phyloP scores from a whole-genome alignment of 768 basidiomycete genomes.

The Lentinula detonsa region DNA sequence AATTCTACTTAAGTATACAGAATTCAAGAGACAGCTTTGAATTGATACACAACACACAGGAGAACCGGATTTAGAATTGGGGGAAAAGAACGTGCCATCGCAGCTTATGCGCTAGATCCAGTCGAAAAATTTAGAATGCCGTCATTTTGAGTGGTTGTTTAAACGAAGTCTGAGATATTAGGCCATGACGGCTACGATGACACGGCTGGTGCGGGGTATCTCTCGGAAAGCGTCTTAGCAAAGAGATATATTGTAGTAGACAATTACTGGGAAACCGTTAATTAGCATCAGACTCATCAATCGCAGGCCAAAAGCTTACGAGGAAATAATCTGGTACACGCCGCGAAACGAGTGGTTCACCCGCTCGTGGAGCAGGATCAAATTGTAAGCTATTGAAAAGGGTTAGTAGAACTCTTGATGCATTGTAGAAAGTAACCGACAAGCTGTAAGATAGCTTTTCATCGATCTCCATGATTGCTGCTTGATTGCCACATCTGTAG shows the following conservation, averaged over 20 bases:
- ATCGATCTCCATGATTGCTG: conserved; percentile 99
- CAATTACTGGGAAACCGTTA: conserved; percentile 10
- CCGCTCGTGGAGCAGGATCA: conserved; percentile 97
- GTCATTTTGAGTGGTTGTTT: not conserved
- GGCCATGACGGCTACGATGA: conserved; percentile 2
- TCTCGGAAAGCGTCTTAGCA: conserved; percentile 11
- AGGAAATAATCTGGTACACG: conserved; percentile 94
- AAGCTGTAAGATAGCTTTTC: conserved; percentile 95
- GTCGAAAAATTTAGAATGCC: not conserved
- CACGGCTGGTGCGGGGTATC: conserved; percentile 4
- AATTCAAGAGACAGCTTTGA: not conserved
- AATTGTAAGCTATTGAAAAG: conserved; percentile 81
- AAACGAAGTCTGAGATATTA: not conserved
- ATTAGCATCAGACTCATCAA: conserved; percentile 2
- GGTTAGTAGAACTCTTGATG: not conserved
- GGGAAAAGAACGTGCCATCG: not conserved
- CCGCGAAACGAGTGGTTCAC: conserved; percentile 95
- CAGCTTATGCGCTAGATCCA: not conserved
- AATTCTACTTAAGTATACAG: not conserved
- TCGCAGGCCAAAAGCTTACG: conserved; percentile 37
- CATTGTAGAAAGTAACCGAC: conserved; percentile 37
- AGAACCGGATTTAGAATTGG: not conserved
- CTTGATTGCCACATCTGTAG: conserved; percentile 99
- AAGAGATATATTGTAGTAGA: conserved; percentile 4
- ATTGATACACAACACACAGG: not conserved